Conservation (phyloP, 768 basidiomycete genomes). For the Strobilomyces echinocephalus region DNA sequence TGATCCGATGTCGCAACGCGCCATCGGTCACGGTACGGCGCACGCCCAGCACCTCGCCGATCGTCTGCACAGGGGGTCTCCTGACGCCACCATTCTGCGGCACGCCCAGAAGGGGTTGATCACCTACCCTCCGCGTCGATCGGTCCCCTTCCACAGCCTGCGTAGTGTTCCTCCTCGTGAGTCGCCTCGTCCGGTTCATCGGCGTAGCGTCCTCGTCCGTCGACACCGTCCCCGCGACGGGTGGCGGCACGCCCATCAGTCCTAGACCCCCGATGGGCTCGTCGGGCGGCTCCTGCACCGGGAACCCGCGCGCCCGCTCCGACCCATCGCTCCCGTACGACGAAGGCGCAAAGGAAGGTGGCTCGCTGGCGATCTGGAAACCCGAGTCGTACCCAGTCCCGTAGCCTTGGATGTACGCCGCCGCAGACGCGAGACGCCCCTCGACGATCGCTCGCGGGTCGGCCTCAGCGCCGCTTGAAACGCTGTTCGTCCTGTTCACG, state of each 20-base stretch:
- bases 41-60: conserved; percentile 14
- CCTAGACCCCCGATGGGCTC: conserved; percentile 23
- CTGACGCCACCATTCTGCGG: conserved; percentile 17
- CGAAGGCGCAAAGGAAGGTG: conserved; percentile 14
- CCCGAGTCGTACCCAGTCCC: conserved; percentile 33
- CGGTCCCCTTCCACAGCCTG: conserved; percentile 18
- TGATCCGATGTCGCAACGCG: background rate
- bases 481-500: conserved; percentile 10
- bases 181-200: conserved; percentile 15
- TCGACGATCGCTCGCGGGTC: conserved; percentile 4
- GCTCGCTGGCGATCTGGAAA: conserved; percentile 19
- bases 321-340: conserved; percentile 18
- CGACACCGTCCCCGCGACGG: conserved; percentile 22
- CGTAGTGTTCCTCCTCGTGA: conserved; percentile 23
- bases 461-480: background rate
- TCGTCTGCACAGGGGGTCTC: conserved; percentile 14
- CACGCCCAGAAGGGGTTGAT: conserved; percentile 9
- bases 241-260: conserved; percentile 24
- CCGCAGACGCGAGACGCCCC: conserved; percentile 30
- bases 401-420: conserved; percentile 35
- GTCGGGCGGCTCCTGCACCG: conserved; percentile 29
- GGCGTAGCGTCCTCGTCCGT: conserved; percentile 28
- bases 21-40: conserved; percentile 21
- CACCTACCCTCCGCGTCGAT: conserved; percentile 14
- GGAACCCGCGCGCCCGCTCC: conserved; percentile 20